Evolutionary conservation across 129 eudicot species (phyloP), one percentile per base, ranked within the genome.

Genomic region (Centella asiatica): DNA sequence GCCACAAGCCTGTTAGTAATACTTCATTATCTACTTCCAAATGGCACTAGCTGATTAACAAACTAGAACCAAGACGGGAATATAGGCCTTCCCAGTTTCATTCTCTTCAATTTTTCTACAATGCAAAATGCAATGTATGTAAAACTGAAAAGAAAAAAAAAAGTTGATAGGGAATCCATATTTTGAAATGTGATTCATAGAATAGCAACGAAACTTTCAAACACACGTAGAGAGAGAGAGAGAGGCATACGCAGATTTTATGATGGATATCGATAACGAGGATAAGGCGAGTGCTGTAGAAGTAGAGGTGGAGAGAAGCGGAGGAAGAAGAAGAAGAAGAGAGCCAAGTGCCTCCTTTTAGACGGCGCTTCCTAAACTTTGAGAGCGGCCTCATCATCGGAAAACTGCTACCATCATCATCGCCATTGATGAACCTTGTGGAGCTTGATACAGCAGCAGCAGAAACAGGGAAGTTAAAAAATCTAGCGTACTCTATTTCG

Each of bases 271-370:
- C 28, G 40, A 45, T 46, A 31, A 33, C 45, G 44, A 54, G 60
- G 23, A 54, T 20, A 18, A 57, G 5, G 25, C 2, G 18, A 12
- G 14, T 2, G 24, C 1, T n/a, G 27, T 9, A 14, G 18, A 12
- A 31, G 57, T 46, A 34, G 56, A 64, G 36, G 44, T 47, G 24
- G 4, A 31, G 69, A 19, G 58, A 46, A 37, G 58, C 69, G 44
- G 44, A 2, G 44, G 69, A 28, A 20, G 57, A 28, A 34, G 69
- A 28, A 20, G 57, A 28, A 18, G 69, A 29, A 11, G 57, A 39
- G 40, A 64, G 44, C 69, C 69, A 64, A n/a, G 44, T 48, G 40
- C 68, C 68, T 36, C 56, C 56, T 7, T 39, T n/a, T 3, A 10
- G 40, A 0, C 27, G 57, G 44, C 11, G 53, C 31, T 45, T 46